A percentile compares a stretch with the other conserved stretches of the same genome.
Conservation (phyloP, 345 rosid species). For the Anacardium occidentale region DNA sequence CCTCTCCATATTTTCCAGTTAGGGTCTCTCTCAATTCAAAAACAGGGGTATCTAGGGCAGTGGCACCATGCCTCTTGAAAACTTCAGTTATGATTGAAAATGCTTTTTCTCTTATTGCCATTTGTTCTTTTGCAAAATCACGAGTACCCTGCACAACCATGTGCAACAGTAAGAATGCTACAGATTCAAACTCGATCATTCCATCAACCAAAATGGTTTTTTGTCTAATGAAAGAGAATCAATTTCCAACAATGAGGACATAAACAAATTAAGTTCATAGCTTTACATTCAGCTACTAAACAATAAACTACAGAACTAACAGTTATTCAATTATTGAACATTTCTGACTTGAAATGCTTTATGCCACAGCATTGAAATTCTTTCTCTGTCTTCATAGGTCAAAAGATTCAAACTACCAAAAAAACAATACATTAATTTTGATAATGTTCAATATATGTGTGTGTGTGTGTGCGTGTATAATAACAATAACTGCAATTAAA, state of each 20-base stretch:
- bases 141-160: conserved; percentile 64
- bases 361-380: not conserved
- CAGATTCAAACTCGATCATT: not conserved
- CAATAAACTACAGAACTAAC: not conserved
- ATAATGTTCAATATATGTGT: no score
- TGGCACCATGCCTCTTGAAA: conserved; percentile 90
- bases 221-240: not conserved
- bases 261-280: not conserved
- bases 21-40: conserved; percentile 94
- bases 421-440: no score
- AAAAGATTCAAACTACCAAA: not conserved
- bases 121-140: conserved; percentile 89
- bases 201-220: not conserved
- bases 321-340: no score
- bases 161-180: conserved; percentile 9
- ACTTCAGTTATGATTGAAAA: conserved; percentile 71
- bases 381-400: not conserved
- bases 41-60: conserved; percentile 92
- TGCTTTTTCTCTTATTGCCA: conserved; percentile 74
- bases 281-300: not conserved
- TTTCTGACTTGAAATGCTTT: not conserved
- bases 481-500: no score
- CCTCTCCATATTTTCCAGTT: conserved; percentile 93
- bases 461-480: no score
- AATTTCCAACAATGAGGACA: not conserved